Base-by-base conservation (phyloP, 2,329 filamentous ascomycete genomes). In the Catunica adiposa region DNA sequence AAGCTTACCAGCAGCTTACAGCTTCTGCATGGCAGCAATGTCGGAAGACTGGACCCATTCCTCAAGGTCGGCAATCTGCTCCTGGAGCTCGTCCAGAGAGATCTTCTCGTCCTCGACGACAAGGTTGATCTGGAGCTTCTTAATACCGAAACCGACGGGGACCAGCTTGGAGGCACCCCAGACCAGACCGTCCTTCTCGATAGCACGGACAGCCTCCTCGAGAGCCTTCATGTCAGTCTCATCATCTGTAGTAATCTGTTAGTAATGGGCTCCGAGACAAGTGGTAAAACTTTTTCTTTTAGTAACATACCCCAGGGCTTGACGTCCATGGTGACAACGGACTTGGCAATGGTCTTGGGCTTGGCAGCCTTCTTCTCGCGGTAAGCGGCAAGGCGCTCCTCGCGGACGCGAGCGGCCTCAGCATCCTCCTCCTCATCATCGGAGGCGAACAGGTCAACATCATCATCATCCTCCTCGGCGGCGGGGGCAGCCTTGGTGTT, bases 61-160 rank as follows among this genome's bases (percentile, higher is more conserved):
- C 77, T 97, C 92, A 65, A 89, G 79, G 63, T 79, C 86, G 67
- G 68, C 61, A 66, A 97, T 94, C 76, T 86, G 66, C 69, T 87
- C 82, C 78, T 95, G 81, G 63, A 98, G 83, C 61, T 96, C 90
- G 64, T 84, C 80, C 62, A 86, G 70, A 63, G 86, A 89, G 68
- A 98, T 53, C 48, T 60, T 60, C 38, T 59, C 59, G 46, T 98
- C 92, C 78, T 97, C 92, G 62, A 97, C 76, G 65, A 97, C 89
- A 64, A 97, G 73, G 83, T 87, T 97, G 78, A 98, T 94, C 80
- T 97, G 90, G 61, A 98, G 83, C 82, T 97, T 97, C 80, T 86
- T 92, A 78, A 98, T 94, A 78, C 92, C 92, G 79, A 87, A 98
- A 67, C 89, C 90, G 65, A 98, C 83, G 62, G 89, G 71, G 54